Conservation (phyloP, 2,329 filamentous ascomycete genomes). For the Pseudocercospora vitis region DNA sequence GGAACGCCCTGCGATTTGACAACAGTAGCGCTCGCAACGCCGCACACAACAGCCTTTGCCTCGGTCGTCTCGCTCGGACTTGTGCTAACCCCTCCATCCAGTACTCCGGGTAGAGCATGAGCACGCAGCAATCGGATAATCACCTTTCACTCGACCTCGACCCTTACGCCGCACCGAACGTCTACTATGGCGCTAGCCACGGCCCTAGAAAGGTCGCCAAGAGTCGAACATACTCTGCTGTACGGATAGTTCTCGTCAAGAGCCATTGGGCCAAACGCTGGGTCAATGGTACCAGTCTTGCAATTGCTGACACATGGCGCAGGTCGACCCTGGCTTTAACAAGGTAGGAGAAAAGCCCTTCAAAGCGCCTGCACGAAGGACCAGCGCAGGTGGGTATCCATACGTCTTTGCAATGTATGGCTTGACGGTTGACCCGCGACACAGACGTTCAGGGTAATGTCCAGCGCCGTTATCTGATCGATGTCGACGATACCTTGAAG, state of each 20-base stretch:
- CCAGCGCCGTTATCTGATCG: conserved; percentile 78
- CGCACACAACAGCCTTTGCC: too few species aligned
- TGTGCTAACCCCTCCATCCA: neutral
- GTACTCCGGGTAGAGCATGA: neutral
- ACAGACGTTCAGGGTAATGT: conserved; percentile 70
- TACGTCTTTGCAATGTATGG: neutral
- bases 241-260: conserved; percentile 39
- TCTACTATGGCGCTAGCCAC: conserved; percentile 60
- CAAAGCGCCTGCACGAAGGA: conserved; percentile 31
- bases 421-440: conserved; percentile 5
- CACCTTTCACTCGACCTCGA: conserved; percentile 45
- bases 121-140: neutral
- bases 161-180: conserved; percentile 57
- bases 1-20: too few species aligned
- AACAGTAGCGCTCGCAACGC: too few species aligned
- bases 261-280: neutral
- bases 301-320: conserved; percentile 12
- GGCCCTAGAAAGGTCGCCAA: conserved; percentile 49
- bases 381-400: conserved; percentile 35
- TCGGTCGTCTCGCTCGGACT: too few species aligned
- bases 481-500: conserved; percentile 80
- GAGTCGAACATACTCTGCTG: conserved; percentile 57
- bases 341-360: conserved; percentile 21
- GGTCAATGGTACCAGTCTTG: neutral
- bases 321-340: conserved; percentile 29